Base-by-base conservation (phyloP, 306 rosid species). In the Quercus variabilis region DNA sequence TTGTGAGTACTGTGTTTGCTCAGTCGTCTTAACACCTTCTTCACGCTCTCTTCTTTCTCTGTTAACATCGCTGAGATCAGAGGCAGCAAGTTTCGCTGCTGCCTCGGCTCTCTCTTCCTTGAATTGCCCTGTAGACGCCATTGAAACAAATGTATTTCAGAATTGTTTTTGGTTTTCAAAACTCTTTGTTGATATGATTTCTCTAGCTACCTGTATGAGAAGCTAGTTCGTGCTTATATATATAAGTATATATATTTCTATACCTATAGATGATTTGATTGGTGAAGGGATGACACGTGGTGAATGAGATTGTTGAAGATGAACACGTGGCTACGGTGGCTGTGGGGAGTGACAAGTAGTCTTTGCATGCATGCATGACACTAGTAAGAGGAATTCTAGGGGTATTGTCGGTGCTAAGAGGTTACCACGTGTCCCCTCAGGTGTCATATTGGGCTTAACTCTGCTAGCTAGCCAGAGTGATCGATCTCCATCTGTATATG, bases 41-140 rank as follows among this genome's bases (percentile, higher is more conserved):
- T 83, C 82, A 6, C 2, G 18, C 30, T 72, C 82, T 21, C 19
- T 68, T n/a, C 19, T 68, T n/a, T 72, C 78, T 81, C 81, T 81
- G 55, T 78, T 80, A 0, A 75, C 75, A 18, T 92, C 92, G 21
- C 82, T 80, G 5, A 92, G 79, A 49, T 90, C 95, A 20, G 83
- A 69, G 5, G 97, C 93, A 0, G 92, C 90, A 1, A 86, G 88
- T 38, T 83, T 90, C 2, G 90, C 86, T 0, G 89, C 92, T 52
- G 91, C 97, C 83, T 88, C 92, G 0, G 97, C 97, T 81, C 86
- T 76, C 79, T 87, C 89, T 38, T 87, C 81, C 81, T 87, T 91
- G 82, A 81, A 81, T 35, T 86, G 79, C 43, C 30, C 52, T 9
- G 92, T 63, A 18, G 91, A 91, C 21, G 93, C 92, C 97, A 92